Evolutionary conservation across 1,139 yeast species (phyloP), one percentile per base, ranked within the genome.

Genomic region (Sugiyamaella novakii): DNA sequence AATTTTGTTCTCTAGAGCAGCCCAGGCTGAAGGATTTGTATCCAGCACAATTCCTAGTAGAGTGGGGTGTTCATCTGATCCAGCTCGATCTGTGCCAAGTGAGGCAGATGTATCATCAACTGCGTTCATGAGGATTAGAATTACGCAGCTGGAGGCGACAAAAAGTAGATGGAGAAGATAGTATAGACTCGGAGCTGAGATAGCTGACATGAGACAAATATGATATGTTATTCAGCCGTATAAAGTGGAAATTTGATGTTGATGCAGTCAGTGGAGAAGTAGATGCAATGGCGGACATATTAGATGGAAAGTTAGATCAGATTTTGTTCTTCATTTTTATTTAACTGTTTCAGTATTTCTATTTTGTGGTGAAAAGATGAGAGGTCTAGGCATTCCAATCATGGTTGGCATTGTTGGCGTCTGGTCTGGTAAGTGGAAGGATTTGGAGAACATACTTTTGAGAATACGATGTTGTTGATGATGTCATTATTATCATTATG

Each of bases 1-100:
- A 2, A 78, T 66, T 43, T 72, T 70, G 22, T 17, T 28, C 25
- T 64, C 60, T 28, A 83, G 69, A 37, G 74, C 72, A 45, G 74
- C 78, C 97, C 97, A 89, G 40, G 87, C 83, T 31, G 72, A 66
- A 0, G 97, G 92, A 40, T 86, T 81, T 5, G 89, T 74, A 58
- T 92, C 98, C 8, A 92, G 67, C 5, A 92, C 76, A 24, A 92
- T 81, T 0, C 89, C 83, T 25, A 92, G 75, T 37, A 91, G 72
- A 1, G 96, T 87, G 1, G 97, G 96, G 24, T 83, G 81, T 59
- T 88, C 96, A 55, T 81, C 86, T 8, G 47, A 21, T 22, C 36
- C 46, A n/a, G 18, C 21, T 24, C 34, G 17, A 12, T 47, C 50
- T 2, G 48, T 19, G 25, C 43, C 67, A 11, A 69, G 63, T 28